A percentile compares a stretch with the other conserved stretches of the same genome.
These are phyloP conservation scores for Heliosperma pusillum DNA, from an alignment of 148 eudicot species.

Conservation along the genomic window DNA sequence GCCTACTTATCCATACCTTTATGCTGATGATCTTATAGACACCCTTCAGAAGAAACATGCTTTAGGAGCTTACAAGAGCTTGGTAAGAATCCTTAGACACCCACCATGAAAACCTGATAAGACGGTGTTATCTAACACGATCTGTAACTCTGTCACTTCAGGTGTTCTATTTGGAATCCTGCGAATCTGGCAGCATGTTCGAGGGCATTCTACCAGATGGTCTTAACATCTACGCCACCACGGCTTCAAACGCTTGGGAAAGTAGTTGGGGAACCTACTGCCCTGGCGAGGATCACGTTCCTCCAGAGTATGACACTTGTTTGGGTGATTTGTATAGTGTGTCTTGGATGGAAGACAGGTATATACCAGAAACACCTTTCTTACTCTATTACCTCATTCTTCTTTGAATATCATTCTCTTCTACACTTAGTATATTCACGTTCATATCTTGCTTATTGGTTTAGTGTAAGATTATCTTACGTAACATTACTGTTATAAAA, in stretches of 20 bases:
- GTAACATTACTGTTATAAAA: no score
- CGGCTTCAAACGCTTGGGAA: slow-evolving; percentile 87
- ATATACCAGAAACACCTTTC: neutral
- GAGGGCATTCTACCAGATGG: slow-evolving; percentile 89
- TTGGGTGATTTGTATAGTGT: slow-evolving; percentile 91
- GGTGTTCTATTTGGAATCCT: slow-evolving; percentile 95
- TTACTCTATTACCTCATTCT: neutral
- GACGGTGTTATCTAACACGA: neutral
- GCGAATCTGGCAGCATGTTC: slow-evolving; percentile 94
- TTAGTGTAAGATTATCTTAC: no score
- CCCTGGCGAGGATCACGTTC: slow-evolving; percentile 74
- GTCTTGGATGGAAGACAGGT: slow-evolving; percentile 99
- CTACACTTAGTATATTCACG: no score
- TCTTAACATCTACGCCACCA: slow-evolving; percentile 80
- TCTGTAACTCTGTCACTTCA: slow-evolving; percentile 24
- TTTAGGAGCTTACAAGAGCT: slow-evolving; percentile 74
- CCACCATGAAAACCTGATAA: neutral
- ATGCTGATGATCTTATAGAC: slow-evolving; percentile 66
- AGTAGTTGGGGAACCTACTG: slow-evolving; percentile 97
- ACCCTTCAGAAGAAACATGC: slow-evolving; percentile 82
- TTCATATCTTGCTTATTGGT: no score
- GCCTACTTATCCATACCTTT: slow-evolving; percentile 82
- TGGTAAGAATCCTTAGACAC: slow-evolving; percentile 45
- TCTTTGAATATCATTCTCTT: neutral
- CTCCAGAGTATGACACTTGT: slow-evolving; percentile 81